Evolutionary conservation across 352 stramenopile species (phyloP).

Genomic region (Pythium apleroticum): DNA sequence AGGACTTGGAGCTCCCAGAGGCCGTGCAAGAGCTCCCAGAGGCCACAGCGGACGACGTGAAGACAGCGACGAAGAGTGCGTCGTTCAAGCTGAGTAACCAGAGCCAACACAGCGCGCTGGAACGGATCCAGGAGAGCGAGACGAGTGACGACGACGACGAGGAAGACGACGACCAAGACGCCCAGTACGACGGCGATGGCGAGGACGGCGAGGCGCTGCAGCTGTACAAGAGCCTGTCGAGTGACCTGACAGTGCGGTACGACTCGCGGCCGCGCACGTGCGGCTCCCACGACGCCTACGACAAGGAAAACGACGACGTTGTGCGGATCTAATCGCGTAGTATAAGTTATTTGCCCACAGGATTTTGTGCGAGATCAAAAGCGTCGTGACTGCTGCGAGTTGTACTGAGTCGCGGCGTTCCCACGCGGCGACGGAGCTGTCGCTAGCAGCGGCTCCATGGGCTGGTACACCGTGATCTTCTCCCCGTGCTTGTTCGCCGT

Average conservation of each 20-base stretch:
- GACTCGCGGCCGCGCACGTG: conserved; percentile 28
- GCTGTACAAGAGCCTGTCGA: conserved; percentile 35
- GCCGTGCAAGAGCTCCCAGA: conserved; percentile 1
- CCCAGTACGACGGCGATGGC: conserved; percentile 16
- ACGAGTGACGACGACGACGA: conserved; percentile 22
- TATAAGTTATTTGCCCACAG: not conserved
- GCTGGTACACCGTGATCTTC: conserved; percentile 25
- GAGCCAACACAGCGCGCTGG: conserved; percentile 4
- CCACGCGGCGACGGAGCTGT: not conserved
- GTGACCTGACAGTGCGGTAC: conserved; percentile 40
- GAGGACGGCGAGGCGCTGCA: conserved; percentile 18
- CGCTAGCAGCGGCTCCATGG: conserved; percentile 2
- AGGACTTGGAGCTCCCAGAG: conserved; percentile 6
- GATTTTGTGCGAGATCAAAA: no score
- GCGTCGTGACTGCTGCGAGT: conserved; percentile 13
- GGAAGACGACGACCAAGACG: conserved; percentile 20
- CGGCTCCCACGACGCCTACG: conserved; percentile 22
- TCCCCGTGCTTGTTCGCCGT: conserved; percentile 9
- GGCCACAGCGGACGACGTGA: conserved; percentile 7
- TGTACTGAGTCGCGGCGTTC: not conserved
- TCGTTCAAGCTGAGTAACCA: conserved; percentile 23
- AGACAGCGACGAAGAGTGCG: conserved; percentile 13
- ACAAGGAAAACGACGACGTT: conserved; percentile 26
- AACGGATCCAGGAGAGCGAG: conserved; percentile 25
- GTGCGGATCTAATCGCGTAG: conserved; percentile 19